Evolutionary conservation across 768 basidiomycete species (phyloP).

Genomic region (Mycena olivaceomarginata): DNA sequence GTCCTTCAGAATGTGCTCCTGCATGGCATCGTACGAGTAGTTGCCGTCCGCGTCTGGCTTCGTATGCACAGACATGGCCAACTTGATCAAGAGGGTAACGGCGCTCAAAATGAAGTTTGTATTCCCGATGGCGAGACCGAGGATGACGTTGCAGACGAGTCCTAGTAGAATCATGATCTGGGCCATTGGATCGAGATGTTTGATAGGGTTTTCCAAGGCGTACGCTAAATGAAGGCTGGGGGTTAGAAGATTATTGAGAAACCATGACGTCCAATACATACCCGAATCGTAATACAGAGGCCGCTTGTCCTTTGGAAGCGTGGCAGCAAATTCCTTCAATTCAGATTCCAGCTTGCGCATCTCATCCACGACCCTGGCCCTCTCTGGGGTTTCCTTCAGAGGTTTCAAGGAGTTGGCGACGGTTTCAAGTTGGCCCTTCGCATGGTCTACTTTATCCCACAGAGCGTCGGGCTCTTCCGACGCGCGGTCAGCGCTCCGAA

Average conservation of each 20-base stretch:
- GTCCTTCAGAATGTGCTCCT: conserved; percentile 34
- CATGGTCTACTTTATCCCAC: background rate
- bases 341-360: conserved; percentile 1
- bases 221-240: conserved; percentile 18
- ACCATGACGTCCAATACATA: background rate
- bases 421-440: background rate
- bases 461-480: background rate
- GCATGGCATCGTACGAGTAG: conserved; percentile 7
- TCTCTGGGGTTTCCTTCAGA: conserved; percentile 5
- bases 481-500: background rate
- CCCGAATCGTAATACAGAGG: conserved; percentile 22
- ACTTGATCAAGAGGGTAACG: conserved; percentile 18
- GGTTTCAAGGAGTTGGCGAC: conserved; percentile 17
- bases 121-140: conserved; percentile 7
- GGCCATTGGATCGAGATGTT: conserved; percentile 7
- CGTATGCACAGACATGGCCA: conserved; percentile 20
- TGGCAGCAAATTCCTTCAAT: background rate
- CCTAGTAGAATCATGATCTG: conserved; percentile 32
- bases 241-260: background rate
- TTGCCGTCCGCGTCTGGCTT: background rate
- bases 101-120: conserved; percentile 22
- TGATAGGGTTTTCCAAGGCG: conserved; percentile 1
- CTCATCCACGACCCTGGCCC: background rate
- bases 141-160: conserved; percentile 31
- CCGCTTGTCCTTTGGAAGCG: conserved; percentile 10